Conservation (phyloP, 352 stramenopile species). For the Globisporangium orthogonon region DNA sequence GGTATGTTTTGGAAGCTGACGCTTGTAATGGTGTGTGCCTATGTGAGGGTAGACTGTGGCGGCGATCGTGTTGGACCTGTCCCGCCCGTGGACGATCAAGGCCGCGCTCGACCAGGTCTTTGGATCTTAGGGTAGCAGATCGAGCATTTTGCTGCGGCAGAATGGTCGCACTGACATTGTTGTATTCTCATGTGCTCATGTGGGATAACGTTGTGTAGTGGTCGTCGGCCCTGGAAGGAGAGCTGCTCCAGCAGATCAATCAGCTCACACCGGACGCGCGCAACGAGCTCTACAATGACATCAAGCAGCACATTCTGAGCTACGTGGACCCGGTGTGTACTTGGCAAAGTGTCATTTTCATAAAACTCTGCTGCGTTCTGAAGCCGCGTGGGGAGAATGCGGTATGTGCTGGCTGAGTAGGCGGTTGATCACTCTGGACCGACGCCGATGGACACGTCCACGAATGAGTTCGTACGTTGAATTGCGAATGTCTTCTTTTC, state of each 20-base stretch:
- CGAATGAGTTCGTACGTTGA: conserved; percentile 57
- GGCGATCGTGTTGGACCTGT: conserved; percentile 64
- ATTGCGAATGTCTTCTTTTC: neutral
- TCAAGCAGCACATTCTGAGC: conserved; percentile 67
- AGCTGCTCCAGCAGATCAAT: conserved; percentile 71
- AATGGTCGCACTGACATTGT: neutral
- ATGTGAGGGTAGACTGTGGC: conserved; percentile 38
- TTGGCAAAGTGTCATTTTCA: neutral
- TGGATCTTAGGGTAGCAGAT: neutral
- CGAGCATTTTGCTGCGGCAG: neutral
- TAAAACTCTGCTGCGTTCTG: neutral
- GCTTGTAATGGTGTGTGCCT: neutral
- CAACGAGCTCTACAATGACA: conserved; percentile 46
- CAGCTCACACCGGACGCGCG: conserved; percentile 39
- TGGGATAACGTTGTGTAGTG: conserved; percentile 25
- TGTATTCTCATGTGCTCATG: neutral
- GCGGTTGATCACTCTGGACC: conserved; percentile 48
- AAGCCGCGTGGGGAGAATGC: neutral
- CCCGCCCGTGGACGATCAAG: conserved; percentile 79
- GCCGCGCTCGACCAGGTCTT: conserved; percentile 53
- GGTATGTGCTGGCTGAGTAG: conserved; percentile 14
- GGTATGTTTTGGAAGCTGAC: neutral
- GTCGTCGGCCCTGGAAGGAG: conserved; percentile 63
- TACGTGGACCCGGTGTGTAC: conserved; percentile 72
- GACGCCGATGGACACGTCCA: conserved; percentile 45